Evolutionary conservation across 805 yeast species (phyloP).

Genomic region (Candida boleticola): DNA sequence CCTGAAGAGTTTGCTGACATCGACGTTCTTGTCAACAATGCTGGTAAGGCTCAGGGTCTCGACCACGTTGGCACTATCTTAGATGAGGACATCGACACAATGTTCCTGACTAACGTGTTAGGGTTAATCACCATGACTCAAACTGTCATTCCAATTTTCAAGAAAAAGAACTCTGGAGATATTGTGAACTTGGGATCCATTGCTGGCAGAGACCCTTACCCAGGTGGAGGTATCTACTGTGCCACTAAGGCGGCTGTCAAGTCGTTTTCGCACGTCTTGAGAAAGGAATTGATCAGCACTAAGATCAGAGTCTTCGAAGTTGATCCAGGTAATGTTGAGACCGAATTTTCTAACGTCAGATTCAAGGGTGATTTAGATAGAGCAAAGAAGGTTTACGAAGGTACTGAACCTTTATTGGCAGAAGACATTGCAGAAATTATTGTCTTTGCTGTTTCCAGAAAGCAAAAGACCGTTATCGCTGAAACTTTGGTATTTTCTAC

Average conservation of each 20-base stretch:
- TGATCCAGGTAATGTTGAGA: constrained; percentile 79
- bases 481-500: constrained; percentile 82
- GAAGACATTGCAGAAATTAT: constrained; percentile 75
- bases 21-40: constrained; percentile 69
- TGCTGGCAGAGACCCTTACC: constrained; percentile 78
- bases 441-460: constrained; percentile 64
- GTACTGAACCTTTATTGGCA: constrained; percentile 67
- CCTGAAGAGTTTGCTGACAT: constrained; percentile 62
- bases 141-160: constrained; percentile 68
- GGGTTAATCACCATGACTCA: constrained; percentile 86
- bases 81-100: constrained; percentile 62
- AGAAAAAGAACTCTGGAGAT: constrained; percentile 67
- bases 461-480: constrained; percentile 70
- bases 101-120: constrained; percentile 84
- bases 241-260: constrained; percentile 72
- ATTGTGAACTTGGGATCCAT: constrained; percentile 74
- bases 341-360: constrained; percentile 68
- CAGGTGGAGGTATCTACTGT: constrained; percentile 77
- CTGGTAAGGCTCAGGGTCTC: constrained; percentile 78
- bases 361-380: constrained; percentile 58
- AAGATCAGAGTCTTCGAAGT: constrained; percentile 69
- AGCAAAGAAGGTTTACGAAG: constrained; percentile 65
- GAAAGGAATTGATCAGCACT: constrained; percentile 74
- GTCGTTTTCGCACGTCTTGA: constrained; percentile 65
- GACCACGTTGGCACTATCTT: constrained; percentile 72